These are phyloP conservation scores for Candida ponderosae DNA, from an alignment of 805 yeast genomes.

Conservation along the genomic window DNA sequence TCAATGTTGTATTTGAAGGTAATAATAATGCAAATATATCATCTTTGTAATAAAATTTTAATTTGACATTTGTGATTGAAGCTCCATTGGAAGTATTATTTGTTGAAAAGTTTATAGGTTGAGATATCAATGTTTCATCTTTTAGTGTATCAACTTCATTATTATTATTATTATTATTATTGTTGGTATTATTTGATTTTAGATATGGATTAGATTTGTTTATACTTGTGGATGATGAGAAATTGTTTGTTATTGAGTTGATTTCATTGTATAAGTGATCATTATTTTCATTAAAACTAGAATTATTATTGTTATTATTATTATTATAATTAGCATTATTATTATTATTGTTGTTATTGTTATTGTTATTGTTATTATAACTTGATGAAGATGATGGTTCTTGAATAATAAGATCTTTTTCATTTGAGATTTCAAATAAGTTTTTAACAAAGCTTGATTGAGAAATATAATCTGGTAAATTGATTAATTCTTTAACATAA, in stretches of 20 bases:
- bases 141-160: slow-evolving; percentile 22
- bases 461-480: slow-evolving; percentile 72
- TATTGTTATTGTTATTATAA: neutral
- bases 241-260: neutral
- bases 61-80: slow-evolving; percentile 32
- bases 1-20: slow-evolving; percentile 37
- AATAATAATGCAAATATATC: slow-evolving; percentile 71
- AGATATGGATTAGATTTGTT: too few species aligned
- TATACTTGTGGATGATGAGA: neutral
- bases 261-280: too few species aligned
- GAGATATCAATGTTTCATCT: slow-evolving; percentile 19
- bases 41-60: slow-evolving; percentile 71
- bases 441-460: slow-evolving; percentile 58
- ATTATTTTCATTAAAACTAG: too few species aligned
- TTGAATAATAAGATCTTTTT: slow-evolving; percentile 21
- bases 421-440: slow-evolving; percentile 52
- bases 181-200: too few species aligned
- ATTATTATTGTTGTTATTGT: neutral
- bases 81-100: slow-evolving; percentile 8
- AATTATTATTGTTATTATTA: neutral
- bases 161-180: too few species aligned
- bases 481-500: slow-evolving; percentile 51
- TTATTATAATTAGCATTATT: slow-evolving; percentile 1
- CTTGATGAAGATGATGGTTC: slow-evolving; percentile 2
- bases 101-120: neutral